Base-by-base conservation (phyloP, 345 rosid genomes). In the Eucalyptus pauciflora region DNA sequence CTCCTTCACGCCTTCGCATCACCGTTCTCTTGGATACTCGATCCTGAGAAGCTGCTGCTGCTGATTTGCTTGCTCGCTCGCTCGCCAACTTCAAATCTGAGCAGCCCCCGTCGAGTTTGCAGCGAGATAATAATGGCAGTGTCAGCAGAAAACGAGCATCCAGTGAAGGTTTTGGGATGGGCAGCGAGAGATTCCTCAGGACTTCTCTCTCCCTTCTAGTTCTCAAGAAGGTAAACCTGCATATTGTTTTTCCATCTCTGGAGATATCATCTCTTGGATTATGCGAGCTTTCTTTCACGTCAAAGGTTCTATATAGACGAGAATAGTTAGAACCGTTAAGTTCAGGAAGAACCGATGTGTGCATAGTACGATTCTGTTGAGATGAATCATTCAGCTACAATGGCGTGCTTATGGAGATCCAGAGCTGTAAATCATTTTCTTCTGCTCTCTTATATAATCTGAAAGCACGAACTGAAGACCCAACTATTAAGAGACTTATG, bases 151-250 rank as follows among this genome's bases (percentile, higher is more conserved):
- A 52, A 85, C n/a, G 87, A 87, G 88, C 89, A 76, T 37, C 93
- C 90, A 2, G 87, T 52, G n/a, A 48, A 58, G 69, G 91, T 90
- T 27, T 52, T 88, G 56, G 91, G 93, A 43, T 91, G 90, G 91
- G 91, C 93, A 2, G 93, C 93, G 14, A 87, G 90, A 76, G 88
- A 91, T 88, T 7, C 88, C 14, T 87, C 90, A 33, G 89, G 93
- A 13, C 27, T 76, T 62, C 91, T 91, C 54, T 91, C 93, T 48
- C 89, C 91, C 69, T 91, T 91, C 89, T 49, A 87, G 45, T 88
- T 91, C 33, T 90, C 91, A 3, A 85, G 93, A 87, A 87, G 87
- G 87, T 89, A 43, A 8, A 33, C 41, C 29, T 37, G 7, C 50
- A 37, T 25, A 13, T 11, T 24, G 24, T 13, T 27, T 12, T 43